Conservation (phyloP, 768 basidiomycete species). For the Termitomyces bulborhizus region DNA sequence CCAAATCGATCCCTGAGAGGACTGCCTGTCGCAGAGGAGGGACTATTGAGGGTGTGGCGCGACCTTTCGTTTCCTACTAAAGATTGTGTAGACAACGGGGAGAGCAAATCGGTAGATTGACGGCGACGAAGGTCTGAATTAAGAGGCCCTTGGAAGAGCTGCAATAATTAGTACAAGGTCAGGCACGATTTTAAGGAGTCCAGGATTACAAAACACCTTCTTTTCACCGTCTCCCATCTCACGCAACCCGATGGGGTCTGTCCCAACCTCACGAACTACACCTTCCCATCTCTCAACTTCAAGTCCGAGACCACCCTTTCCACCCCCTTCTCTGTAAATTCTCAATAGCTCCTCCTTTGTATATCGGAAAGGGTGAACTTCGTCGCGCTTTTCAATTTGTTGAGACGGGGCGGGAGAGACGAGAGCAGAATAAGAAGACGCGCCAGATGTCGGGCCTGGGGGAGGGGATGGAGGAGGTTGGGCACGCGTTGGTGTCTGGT, state of each 20-base stretch:
- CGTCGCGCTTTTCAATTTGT: conserved; percentile 52
- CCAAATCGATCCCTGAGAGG: conserved; percentile 67
- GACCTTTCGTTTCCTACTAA: conserved; percentile 45
- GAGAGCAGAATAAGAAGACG: conserved; percentile 67
- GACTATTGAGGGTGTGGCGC: conserved; percentile 45
- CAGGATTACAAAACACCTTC: conserved; percentile 53
- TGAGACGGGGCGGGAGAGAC: conserved; percentile 49
- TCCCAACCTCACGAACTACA: conserved; percentile 70
- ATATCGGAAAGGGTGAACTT: conserved; percentile 77
- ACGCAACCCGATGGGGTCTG: conserved; percentile 67
- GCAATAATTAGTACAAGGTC: conserved; percentile 20
- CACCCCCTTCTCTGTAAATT: conserved; percentile 77
- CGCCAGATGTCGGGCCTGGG: conserved; percentile 40
- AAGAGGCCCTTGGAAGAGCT: conserved; percentile 78
- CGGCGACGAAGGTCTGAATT: conserved; percentile 88
- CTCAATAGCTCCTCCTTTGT: conserved; percentile 79
- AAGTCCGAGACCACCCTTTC: conserved; percentile 66
- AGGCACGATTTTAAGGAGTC: conserved; percentile 10
- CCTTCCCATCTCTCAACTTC: conserved; percentile 91
- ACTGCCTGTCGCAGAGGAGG: conserved; percentile 37
- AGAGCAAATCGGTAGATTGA: conserved; percentile 70
- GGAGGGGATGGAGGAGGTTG: conserved; percentile 59
- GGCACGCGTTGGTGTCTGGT: conserved; percentile 44
- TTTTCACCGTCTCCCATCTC: conserved; percentile 82
- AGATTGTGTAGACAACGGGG: conserved; percentile 48